phyloP scores from a whole-genome alignment of 1,284 basidiomycete species.

The Moesziomyces sp. region DNA sequence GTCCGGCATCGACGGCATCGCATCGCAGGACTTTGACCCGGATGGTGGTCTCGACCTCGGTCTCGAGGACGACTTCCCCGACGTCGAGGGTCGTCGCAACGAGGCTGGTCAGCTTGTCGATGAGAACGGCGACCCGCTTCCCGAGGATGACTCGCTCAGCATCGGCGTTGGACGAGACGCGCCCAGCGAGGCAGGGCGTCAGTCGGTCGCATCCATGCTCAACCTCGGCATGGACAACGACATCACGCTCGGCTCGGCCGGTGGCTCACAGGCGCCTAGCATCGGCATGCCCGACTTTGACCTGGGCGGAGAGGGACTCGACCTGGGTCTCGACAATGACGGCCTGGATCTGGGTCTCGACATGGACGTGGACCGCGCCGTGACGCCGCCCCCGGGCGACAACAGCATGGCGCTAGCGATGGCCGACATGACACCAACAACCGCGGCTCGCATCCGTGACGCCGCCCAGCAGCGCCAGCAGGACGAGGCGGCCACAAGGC shows the following conservation, averaged over 20 bases:
- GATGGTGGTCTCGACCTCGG: slow-evolving; percentile 68
- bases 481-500: slow-evolving; percentile 48
- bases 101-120: slow-evolving; percentile 51
- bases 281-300: slow-evolving; percentile 48
- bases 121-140: slow-evolving; percentile 67
- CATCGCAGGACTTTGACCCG: slow-evolving; percentile 58
- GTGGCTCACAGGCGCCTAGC: slow-evolving; percentile 43
- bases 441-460: slow-evolving; percentile 68
- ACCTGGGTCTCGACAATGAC: slow-evolving; percentile 71
- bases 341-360: slow-evolving; percentile 36
- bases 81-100: slow-evolving; percentile 35
- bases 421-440: slow-evolving; percentile 72
- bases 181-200: slow-evolving; percentile 44
- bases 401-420: slow-evolving; percentile 53
- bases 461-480: slow-evolving; percentile 51
- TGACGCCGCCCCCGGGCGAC: slow-evolving; percentile 46
- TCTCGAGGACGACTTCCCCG: slow-evolving; percentile 70
- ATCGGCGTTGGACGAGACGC: slow-evolving; percentile 65
- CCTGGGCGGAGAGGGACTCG: slow-evolving; percentile 71
- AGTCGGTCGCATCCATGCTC: slow-evolving; percentile 49
- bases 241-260: slow-evolving; percentile 36
- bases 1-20: slow-evolving; percentile 51
- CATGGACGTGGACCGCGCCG: slow-evolving; percentile 37
- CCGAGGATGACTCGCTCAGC: slow-evolving; percentile 61
- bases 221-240: slow-evolving; percentile 45